Conservation (phyloP, 2,329 filamentous ascomycete species). For the Leptographium wingfieldii region DNA sequence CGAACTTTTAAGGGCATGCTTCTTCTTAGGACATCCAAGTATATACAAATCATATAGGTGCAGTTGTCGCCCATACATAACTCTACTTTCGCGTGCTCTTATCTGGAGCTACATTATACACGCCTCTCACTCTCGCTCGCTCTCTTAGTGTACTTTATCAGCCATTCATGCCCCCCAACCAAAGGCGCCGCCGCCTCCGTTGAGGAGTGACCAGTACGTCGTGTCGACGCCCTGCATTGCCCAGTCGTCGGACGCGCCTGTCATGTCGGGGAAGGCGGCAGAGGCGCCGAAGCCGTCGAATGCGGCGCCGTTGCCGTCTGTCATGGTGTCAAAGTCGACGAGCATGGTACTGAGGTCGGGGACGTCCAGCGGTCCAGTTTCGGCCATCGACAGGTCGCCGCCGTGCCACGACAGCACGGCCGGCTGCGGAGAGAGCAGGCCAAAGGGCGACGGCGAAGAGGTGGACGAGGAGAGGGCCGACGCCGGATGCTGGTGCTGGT, state of each 20-base stretch:
- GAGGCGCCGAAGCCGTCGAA: constrained; percentile 5
- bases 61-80: too few relatives aligned
- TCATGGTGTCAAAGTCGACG: constrained; percentile 11
- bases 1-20: too few relatives aligned
- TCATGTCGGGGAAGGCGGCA: constrained; percentile 13
- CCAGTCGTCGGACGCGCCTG: constrained; percentile 13
- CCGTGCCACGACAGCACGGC: background rate
- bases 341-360: constrained; percentile 11
- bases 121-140: too few relatives aligned
- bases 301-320: background rate
- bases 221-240: constrained; percentile 14
- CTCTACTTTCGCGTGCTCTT: too few relatives aligned
- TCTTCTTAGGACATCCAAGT: too few relatives aligned
- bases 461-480: background rate
- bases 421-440: background rate
- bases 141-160: too few relatives aligned
- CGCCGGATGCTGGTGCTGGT: background rate
- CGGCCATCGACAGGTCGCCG: background rate
- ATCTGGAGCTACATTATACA: too few relatives aligned
- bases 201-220: constrained; percentile 15
- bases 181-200: constrained; percentile 8
- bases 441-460: background rate
- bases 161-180: background rate
- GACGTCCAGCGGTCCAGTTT: background rate
- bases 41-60: too few relatives aligned